phyloP scores from a whole-genome alignment of 2,329 filamentous ascomycete genomes.

The Lasiodiplodia gonubiensis region DNA sequence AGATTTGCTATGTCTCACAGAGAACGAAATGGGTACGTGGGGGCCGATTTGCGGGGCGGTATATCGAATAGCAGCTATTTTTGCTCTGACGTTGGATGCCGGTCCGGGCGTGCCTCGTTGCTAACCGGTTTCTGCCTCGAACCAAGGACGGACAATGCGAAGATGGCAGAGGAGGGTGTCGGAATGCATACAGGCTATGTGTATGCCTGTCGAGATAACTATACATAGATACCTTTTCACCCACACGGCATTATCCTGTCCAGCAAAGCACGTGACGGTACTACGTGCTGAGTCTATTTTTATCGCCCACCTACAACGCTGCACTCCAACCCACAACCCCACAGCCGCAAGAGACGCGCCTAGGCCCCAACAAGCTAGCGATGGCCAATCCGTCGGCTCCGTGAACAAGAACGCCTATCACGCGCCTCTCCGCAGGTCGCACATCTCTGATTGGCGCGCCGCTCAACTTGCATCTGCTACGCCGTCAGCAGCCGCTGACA shows the following conservation, averaged over 20 bases:
- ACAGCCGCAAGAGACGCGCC: not conserved
- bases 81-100: conserved; percentile 17
- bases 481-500: conserved; percentile 29
- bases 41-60: not conserved
- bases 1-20: conserved; percentile 6
- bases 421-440: conserved; percentile 6
- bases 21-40: not conserved
- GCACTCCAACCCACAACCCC: conserved; percentile 12
- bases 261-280: not conserved
- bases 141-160: not conserved
- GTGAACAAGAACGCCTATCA: conserved; percentile 10
- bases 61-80: conserved; percentile 13
- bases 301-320: conserved; percentile 16
- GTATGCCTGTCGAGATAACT: not conserved
- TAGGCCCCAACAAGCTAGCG: not conserved
- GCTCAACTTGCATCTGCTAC: conserved; percentile 19
- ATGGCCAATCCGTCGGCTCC: not conserved
- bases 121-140: not conserved
- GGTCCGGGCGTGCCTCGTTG: not conserved
- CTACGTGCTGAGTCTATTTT: conserved; percentile 21
- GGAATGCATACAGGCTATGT: conserved; percentile 1
- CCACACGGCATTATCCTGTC: not conserved
- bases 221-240: not conserved
- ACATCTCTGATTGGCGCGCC: conserved; percentile 14
- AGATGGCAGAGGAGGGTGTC: not conserved